These are phyloP conservation scores for Scutellaria galericulata DNA, from an alignment of 257 asterid species.

Conservation along the genomic window DNA sequence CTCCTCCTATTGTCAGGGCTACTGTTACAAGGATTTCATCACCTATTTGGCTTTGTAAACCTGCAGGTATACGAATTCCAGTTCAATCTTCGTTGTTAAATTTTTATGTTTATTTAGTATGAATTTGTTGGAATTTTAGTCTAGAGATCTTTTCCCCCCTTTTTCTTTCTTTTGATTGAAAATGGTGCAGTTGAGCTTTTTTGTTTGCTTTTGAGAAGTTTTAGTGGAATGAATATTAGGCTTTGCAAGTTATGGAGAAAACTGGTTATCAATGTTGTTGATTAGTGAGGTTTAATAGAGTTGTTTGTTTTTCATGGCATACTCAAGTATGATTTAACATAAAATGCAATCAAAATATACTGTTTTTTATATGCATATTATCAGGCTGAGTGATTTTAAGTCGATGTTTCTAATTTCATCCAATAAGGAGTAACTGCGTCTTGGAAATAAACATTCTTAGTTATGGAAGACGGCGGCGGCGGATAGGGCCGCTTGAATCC, in stretches of 20 bases:
- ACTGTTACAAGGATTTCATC: conserved; percentile 32
- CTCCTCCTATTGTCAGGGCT: conserved; percentile 32
- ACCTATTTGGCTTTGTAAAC: conserved; percentile 25
- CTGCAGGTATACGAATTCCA: conserved; percentile 34
- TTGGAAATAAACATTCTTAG: background rate
- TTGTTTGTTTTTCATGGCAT: background rate
- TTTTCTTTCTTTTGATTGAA: background rate
- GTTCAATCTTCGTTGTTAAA: background rate
- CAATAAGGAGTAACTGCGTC: background rate
- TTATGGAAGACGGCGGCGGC: background rate
- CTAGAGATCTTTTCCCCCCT: too few species aligned
- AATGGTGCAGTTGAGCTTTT: background rate
- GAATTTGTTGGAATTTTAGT: background rate
- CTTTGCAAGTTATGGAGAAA: background rate
- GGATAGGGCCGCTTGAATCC: conserved; percentile 27
- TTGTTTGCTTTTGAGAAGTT: background rate
- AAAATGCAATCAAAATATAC: background rate
- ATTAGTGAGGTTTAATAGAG: background rate
- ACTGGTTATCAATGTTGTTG: background rate
- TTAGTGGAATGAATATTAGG: background rate
- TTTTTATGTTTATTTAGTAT: background rate
- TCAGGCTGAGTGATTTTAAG: background rate
- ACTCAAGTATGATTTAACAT: background rate
- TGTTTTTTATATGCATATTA: background rate
- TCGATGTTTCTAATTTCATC: background rate